Base-by-base conservation (phyloP, 1,284 basidiomycete genomes). In the Marasmius fiardii region DNA sequence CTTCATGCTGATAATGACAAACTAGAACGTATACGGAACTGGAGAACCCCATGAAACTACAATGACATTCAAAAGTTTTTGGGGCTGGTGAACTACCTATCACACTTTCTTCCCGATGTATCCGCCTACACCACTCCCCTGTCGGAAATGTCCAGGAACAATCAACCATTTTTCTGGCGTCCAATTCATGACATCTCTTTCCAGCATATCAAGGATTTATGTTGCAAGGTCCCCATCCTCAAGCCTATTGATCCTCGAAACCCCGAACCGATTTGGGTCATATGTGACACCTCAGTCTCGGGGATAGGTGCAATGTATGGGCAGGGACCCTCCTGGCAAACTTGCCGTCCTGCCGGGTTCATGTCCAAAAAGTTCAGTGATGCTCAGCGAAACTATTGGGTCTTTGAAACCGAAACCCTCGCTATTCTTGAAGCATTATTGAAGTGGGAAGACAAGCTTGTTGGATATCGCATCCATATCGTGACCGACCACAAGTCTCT, bases 31-130 rank as follows among this genome's bases (percentile, higher is more conserved):
- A 63, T 71, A 3, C 44, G 58, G n/a, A n/a, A n/a, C n/a, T n/a
- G n/a, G n/a, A n/a, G n/a, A n/a, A n/a, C n/a, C n/a, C n/a, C n/a
- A n/a, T 50, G 63, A 0, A 64, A 60, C 11, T 70, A 67, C 37
- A 64, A 73, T n/a, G 70, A 75, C 16, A 62, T 79, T 0, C 71
- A 73, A 44, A 54, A 64, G 11, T 78, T 78, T 43, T 51, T 79
- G 0, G 77, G 74, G 0, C 59, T 75, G 0, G 65, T 77, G 0
- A 65, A 76, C 23, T 80, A 77, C 57, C 51, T 80, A 1, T 64
- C 67, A 0, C 63, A 67, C 10, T 75, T 74, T 55, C 60, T 78
- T 51, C 74, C 72, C 0, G 64, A 74, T 37, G 59, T 78, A 0
- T 61, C 68, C 0, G 58, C 64, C 7, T 72, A 70, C 47, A 71